These are phyloP conservation scores for Fusarium hainanense DNA, from an alignment of 2,329 filamentous ascomycete genomes.

Conservation along the genomic window DNA sequence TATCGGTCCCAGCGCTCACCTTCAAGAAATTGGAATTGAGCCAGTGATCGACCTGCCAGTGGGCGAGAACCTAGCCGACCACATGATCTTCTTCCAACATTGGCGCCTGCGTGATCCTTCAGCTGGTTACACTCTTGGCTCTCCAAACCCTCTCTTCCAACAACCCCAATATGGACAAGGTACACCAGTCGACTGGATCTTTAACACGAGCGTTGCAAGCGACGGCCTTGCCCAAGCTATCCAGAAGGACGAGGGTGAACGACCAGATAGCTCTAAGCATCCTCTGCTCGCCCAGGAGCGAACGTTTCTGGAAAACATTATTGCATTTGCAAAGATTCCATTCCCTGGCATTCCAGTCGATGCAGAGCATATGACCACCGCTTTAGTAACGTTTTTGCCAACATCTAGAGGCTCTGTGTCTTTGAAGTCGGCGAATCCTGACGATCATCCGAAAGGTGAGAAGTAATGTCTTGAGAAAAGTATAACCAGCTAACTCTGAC, in stretches of 20 bases:
- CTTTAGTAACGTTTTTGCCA: slow-evolving; percentile 39
- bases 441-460: slow-evolving; percentile 41
- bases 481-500: background rate
- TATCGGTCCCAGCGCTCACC: slow-evolving; percentile 55
- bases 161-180: slow-evolving; percentile 53
- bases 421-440: slow-evolving; percentile 34
- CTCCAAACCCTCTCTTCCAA: slow-evolving; percentile 50
- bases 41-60: slow-evolving; percentile 56
- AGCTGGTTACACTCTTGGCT: slow-evolving; percentile 49
- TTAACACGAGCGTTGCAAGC: slow-evolving; percentile 44
- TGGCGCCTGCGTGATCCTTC: slow-evolving; percentile 50
- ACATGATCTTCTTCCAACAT: slow-evolving; percentile 44
- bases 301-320: slow-evolving; percentile 42
- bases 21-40: slow-evolving; percentile 56
- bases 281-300: slow-evolving; percentile 46
- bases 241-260: slow-evolving; percentile 49
- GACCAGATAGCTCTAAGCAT: slow-evolving; percentile 47
- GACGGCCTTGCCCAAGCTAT: slow-evolving; percentile 49
- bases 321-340: slow-evolving; percentile 40
- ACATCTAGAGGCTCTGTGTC: slow-evolving; percentile 41
- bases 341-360: slow-evolving; percentile 39
- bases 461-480: background rate
- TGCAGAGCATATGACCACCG: slow-evolving; percentile 41
- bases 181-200: slow-evolving; percentile 53
- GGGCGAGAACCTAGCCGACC: slow-evolving; percentile 55